Percentiles rank a stretch among this genome's conserved stretches.
These are phyloP conservation scores for Ziziphus jujuba DNA, from an alignment of 306 rosid genomes.

Conservation along the genomic window DNA sequence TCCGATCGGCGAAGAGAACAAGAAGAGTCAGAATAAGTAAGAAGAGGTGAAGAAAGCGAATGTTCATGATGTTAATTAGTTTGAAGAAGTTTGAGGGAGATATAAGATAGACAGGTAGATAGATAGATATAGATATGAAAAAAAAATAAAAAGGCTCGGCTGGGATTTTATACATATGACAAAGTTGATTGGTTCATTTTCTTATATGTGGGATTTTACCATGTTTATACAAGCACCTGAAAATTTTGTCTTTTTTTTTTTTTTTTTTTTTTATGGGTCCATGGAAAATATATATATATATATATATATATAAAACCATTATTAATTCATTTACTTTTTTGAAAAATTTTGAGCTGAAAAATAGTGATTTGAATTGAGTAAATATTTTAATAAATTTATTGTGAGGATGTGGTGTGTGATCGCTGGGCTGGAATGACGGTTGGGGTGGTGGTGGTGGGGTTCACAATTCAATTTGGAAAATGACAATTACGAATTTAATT, in stretches of 20 bases:
- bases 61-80: slow-evolving; percentile 33
- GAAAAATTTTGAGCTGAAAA: neutral
- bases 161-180: neutral
- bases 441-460: slow-evolving; percentile 43
- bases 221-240: neutral
- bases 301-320: no score
- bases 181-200: neutral
- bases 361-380: neutral
- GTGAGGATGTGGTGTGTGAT: slow-evolving; percentile 16
- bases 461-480: slow-evolving; percentile 36
- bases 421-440: slow-evolving; percentile 53
- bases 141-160: neutral
- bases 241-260: neutral
- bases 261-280: no score
- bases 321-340: no score
- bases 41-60: slow-evolving; percentile 39
- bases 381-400: slow-evolving; percentile 13
- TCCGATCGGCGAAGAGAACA: slow-evolving; percentile 45
- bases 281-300: no score
- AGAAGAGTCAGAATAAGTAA: slow-evolving; percentile 11
- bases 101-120: neutral
- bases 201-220: neutral
- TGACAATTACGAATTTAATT: slow-evolving; percentile 13
- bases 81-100: neutral
- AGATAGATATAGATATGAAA: neutral